phyloP scores from a whole-genome alignment of 768 basidiomycete genomes.

The Cubamyces sp. region DNA sequence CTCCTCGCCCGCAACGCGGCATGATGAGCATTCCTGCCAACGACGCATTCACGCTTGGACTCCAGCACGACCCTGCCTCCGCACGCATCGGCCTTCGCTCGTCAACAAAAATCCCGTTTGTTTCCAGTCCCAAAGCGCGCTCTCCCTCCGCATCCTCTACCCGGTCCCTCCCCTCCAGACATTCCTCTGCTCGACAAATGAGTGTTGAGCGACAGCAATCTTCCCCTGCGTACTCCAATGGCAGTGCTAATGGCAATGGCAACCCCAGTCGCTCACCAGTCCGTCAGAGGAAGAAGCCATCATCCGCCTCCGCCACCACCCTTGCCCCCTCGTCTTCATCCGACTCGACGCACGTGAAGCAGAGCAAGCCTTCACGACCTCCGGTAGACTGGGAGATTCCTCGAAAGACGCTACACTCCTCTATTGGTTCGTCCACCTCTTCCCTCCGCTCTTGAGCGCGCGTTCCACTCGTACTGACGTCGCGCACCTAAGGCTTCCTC shows the following conservation, averaged over 20 bases:
- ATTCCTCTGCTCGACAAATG: constrained; percentile 15
- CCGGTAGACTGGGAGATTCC: constrained; percentile 87
- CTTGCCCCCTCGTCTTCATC: not conserved
- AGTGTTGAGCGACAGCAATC: constrained; percentile 10
- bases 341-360: not conserved
- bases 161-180: constrained; percentile 2
- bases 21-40: constrained; percentile 29
- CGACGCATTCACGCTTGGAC: constrained; percentile 31
- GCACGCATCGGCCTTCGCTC: constrained; percentile 27
- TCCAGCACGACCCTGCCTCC: constrained; percentile 26
- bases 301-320: constrained; percentile 1
- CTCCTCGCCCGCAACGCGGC: not conserved
- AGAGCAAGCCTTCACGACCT: not conserved
- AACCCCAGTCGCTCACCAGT: constrained; percentile 4
- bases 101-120: constrained; percentile 30
- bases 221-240: not conserved
- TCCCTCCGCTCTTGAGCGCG: not conserved
- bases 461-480: constrained; percentile 6
- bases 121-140: constrained; percentile 21
- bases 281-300: constrained; percentile 19
- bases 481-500: constrained; percentile 55
- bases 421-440: constrained; percentile 66
- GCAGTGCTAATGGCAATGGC: constrained; percentile 10
- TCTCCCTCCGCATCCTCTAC: constrained; percentile 20
- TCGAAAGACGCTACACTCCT: constrained; percentile 83